Conservation (phyloP, 306 rosid species). For the Corylus americana region DNA sequence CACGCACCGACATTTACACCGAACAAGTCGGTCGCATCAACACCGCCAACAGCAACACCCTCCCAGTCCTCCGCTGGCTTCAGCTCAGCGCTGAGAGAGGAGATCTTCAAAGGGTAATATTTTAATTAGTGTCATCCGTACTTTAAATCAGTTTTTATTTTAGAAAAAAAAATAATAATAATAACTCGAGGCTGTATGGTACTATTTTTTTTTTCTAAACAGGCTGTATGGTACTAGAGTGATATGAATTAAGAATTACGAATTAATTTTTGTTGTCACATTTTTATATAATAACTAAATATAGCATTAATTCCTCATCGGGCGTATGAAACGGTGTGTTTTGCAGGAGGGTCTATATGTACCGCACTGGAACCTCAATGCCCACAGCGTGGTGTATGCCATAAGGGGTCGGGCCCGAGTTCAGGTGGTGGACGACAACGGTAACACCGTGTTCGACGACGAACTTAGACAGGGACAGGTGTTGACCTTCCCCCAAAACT, state of each 20-base stretch:
- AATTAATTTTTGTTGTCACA: too few relatives aligned
- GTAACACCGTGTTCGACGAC: constrained; percentile 38
- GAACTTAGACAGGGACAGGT: constrained; percentile 42
- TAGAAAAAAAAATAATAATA: too few relatives aligned
- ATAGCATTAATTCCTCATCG: too few relatives aligned
- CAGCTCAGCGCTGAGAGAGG: constrained; percentile 47
- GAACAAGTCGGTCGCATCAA: constrained; percentile 43
- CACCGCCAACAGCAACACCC: constrained; percentile 29
- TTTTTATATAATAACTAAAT: too few relatives aligned
- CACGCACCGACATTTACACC: constrained; percentile 40
- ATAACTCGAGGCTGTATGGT: too few relatives aligned
- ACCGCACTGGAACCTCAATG: constrained; percentile 63
- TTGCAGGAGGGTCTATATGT: constrained; percentile 49
- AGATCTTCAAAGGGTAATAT: constrained; percentile 31
- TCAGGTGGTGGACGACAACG: constrained; percentile 53
- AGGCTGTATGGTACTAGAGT: too few relatives aligned
- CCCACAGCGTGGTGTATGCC: constrained; percentile 48
- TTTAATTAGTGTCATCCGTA: too few relatives aligned
- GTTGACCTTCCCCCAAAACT: constrained; percentile 61
- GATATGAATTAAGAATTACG: too few relatives aligned
- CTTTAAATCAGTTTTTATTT: too few relatives aligned
- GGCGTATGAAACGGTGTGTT: too few relatives aligned
- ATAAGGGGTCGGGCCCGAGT: constrained; percentile 51
- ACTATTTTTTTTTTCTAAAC: too few relatives aligned
- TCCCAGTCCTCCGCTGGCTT: constrained; percentile 39